Base-by-base conservation (phyloP, 345 rosid genomes). In the Gossypium turneri region DNA sequence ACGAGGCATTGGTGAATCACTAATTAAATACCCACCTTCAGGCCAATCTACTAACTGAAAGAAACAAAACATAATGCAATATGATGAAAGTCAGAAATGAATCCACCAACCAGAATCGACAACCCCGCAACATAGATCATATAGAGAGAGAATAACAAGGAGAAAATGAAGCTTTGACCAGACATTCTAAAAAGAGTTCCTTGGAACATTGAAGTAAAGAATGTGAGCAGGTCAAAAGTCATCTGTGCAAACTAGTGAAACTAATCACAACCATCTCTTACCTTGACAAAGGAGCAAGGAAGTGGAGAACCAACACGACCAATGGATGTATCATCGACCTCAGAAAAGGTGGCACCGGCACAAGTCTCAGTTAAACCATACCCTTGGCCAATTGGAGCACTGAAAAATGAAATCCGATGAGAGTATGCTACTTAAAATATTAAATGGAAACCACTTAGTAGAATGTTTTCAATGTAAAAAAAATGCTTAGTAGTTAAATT, bases 351-450 rank as follows among this genome's bases (percentile, higher is more conserved):
- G 80, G 97, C 98, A 53, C 98, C 99, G 77, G 99, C 99, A 82
- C 97, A 92, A 51, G 97, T 93, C 87, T 96, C 99, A 19, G 98
- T 96, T 69, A 96, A 94, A 69, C 97, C 98, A 85, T 92, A 96
- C n/a, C 99, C 99, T 85, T 96, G 99, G 24, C 97, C 94, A 38
- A 96, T 96, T 58, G 99, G 98, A 84, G 97, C 94, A 82, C 99
- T 96, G 89, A 34, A 73, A 64, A 81, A 62, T 50, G 47, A 56
- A 61, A 29, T 77, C 34, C 24, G 77, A 27, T 50, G 68, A 73
- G 66, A 27, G 5, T 50, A 59, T 34, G 34, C 53, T 17, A 51
- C 53, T 66, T 25, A 79, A 72, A 71, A 71, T 57, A 69, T 15
- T 62, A 59, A 8, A 67, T 17, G 3, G 16, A 65, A 65, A 65